A percentile compares a stretch with the other conserved stretches of the same genome.
Conservation (phyloP, 257 asterid genomes). For the Euphrasia confusa region DNA sequence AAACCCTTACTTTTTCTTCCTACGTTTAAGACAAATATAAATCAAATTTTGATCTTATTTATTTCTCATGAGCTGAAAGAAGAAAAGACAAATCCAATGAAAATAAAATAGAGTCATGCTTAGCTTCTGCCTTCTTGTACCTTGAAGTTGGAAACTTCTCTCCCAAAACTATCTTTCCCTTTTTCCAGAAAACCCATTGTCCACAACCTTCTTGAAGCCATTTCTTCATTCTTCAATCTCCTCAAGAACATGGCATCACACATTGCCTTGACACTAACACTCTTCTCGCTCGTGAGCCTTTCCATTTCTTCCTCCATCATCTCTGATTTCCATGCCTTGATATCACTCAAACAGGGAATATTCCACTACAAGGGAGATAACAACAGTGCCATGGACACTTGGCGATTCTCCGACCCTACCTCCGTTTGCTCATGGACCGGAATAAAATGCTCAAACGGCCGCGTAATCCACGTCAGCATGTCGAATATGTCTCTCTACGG, state of each 20-base stretch:
- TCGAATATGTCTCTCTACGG: slow-evolving; percentile 60
- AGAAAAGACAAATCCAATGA: not conserved
- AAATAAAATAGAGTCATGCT: slow-evolving; percentile 42
- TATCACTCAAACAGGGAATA: slow-evolving; percentile 40
- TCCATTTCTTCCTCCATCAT: slow-evolving; percentile 36
- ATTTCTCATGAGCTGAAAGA: slow-evolving; percentile 33
- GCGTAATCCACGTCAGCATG: slow-evolving; percentile 45
- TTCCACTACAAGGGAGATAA: slow-evolving; percentile 24
- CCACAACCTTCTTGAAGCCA: slow-evolving; percentile 38
- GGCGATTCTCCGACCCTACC: slow-evolving; percentile 48
- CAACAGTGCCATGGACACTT: slow-evolving; percentile 23
- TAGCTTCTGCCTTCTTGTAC: slow-evolving; percentile 55
- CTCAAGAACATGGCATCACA: slow-evolving; percentile 39
- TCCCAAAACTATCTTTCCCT: slow-evolving; percentile 49
- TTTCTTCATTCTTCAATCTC: slow-evolving; percentile 37
- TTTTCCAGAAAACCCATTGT: slow-evolving; percentile 34
- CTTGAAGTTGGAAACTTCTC: slow-evolving; percentile 55
- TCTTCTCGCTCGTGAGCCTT: slow-evolving; percentile 33
- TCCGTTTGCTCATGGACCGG: slow-evolving; percentile 69
- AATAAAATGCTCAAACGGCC: slow-evolving; percentile 41
- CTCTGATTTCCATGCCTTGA: slow-evolving; percentile 51
- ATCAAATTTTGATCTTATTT: slow-evolving; percentile 19
- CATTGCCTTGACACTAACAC: slow-evolving; percentile 28
- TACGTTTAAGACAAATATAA: slow-evolving; percentile 9
- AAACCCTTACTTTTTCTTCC: not conserved